A percentile compares a stretch with the other conserved stretches of the same genome.
These are phyloP conservation scores for Hypsizygus marmoreus DNA, from an alignment of 768 basidiomycete species.

Conservation along the genomic window DNA sequence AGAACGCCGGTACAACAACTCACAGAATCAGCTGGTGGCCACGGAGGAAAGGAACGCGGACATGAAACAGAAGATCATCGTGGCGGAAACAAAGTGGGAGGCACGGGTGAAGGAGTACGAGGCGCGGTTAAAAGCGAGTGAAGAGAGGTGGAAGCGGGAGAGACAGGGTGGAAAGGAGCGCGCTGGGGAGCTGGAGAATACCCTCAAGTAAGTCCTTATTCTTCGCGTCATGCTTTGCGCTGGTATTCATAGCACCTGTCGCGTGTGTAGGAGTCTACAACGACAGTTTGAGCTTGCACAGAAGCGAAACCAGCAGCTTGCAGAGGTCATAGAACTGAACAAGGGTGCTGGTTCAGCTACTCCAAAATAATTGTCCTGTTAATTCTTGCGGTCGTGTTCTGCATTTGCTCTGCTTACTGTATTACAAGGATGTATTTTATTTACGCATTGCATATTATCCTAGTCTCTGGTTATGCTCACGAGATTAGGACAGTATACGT, in stretches of 20 bases:
- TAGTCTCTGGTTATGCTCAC: no score
- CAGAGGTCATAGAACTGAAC: conserved; percentile 51
- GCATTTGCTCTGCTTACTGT: no score
- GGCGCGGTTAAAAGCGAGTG: conserved; percentile 72
- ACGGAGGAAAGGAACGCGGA: conserved; percentile 83
- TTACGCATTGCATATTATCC: no score
- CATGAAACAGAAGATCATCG: conserved; percentile 69
- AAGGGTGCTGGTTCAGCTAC: conserved; percentile 23
- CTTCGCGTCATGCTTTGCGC: conserved; percentile 5
- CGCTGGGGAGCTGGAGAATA: conserved; percentile 67
- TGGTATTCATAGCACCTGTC: conserved; percentile 1
- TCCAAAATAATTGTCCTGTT: conserved; percentile 8
- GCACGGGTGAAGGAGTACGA: conserved; percentile 95
- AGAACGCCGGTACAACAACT: conserved; percentile 83
- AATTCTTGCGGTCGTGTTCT: no score
- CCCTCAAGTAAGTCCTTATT: conserved; percentile 56
- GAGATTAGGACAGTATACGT: no score
- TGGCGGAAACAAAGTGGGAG: conserved; percentile 89
- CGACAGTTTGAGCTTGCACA: conserved; percentile 79
- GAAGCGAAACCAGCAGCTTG: conserved; percentile 65
- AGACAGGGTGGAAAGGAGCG: conserved; percentile 93
- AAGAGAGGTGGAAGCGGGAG: conserved; percentile 92
- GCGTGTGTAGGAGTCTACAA: conserved; percentile 60
- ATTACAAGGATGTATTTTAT: no score
- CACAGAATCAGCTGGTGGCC: conserved; percentile 79